These are phyloP conservation scores for Picea glauca DNA, from an alignment of 75 land plant species.

Conservation along the genomic window DNA sequence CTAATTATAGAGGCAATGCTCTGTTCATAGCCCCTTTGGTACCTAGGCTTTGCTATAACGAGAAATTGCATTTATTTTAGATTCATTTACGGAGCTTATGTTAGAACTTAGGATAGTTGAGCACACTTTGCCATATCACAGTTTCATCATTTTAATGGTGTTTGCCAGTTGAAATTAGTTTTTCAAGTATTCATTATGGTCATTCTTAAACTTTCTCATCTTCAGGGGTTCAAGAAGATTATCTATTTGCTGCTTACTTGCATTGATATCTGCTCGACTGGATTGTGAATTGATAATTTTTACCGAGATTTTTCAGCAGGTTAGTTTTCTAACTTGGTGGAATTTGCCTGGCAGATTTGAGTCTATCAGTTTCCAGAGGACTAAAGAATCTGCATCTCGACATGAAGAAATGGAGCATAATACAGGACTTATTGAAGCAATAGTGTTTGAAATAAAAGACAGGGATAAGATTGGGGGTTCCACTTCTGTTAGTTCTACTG, in stretches of 20 bases:
- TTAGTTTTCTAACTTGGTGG: neutral
- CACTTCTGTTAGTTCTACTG: conserved; percentile 15
- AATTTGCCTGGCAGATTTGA: conserved; percentile 26
- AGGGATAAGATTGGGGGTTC: conserved; percentile 44
- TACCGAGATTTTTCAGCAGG: neutral
- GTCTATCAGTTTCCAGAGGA: conserved; percentile 28
- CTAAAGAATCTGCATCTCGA: conserved; percentile 23
- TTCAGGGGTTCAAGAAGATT: neutral
- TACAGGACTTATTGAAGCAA: conserved; percentile 41
- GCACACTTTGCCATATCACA: neutral
- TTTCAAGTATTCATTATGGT: neutral
- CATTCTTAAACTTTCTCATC: neutral
- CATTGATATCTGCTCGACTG: neutral
- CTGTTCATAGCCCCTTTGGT: neutral
- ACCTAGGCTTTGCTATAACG: neutral
- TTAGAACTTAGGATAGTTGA: neutral
- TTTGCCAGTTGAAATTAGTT: neutral
- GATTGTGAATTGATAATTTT: neutral
- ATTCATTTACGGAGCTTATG: neutral
- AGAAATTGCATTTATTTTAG: neutral
- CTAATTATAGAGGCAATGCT: neutral
- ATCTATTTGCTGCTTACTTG: neutral
- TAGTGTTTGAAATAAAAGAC: conserved; percentile 38
- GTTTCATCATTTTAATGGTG: neutral
- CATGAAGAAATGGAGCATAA: conserved; percentile 26